These are phyloP conservation scores for Fusarium citri DNA, from an alignment of 2,329 filamentous ascomycete species.

Conservation along the genomic window DNA sequence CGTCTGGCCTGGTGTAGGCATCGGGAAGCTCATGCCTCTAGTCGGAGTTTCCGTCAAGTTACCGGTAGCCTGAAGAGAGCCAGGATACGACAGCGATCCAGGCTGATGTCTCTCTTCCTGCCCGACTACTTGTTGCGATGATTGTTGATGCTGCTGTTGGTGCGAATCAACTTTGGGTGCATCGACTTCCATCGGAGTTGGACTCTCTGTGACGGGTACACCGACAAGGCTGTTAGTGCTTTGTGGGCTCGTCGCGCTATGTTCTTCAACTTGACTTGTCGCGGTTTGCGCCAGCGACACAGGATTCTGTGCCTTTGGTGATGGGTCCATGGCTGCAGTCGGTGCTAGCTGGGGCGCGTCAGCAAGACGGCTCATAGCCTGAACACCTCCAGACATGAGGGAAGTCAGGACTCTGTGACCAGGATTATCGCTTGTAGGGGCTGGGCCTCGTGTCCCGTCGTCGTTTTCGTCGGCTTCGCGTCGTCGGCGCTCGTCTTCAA, in stretches of 20 bases:
- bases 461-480: slow-evolving; percentile 57
- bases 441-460: slow-evolving; percentile 53
- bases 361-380: slow-evolving; percentile 66
- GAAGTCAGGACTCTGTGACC: slow-evolving; percentile 65
- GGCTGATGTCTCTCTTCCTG: slow-evolving; percentile 64
- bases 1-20: slow-evolving; percentile 58
- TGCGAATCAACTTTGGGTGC: slow-evolving; percentile 37
- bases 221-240: slow-evolving; percentile 58
- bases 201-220: slow-evolving; percentile 61
- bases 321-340: slow-evolving; percentile 58
- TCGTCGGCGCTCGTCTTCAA: slow-evolving; percentile 65
- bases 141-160: slow-evolving; percentile 48
- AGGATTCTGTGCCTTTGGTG: slow-evolving; percentile 52
- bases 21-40: slow-evolving; percentile 69
- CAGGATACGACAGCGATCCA: slow-evolving; percentile 67
- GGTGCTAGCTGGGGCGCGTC: slow-evolving; percentile 62
- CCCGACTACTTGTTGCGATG: slow-evolving; percentile 55
- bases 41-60: slow-evolving; percentile 58
- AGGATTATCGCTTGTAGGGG: slow-evolving; percentile 64
- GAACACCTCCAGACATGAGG: slow-evolving; percentile 64
- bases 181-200: slow-evolving; percentile 67
- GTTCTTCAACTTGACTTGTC: slow-evolving; percentile 53
- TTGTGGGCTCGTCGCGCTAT: slow-evolving; percentile 57
- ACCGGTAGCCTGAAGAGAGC: slow-evolving; percentile 58
- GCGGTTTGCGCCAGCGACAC: slow-evolving; percentile 50